These are phyloP conservation scores for Acer negundo DNA, from an alignment of 345 rosid genomes.

Conservation along the genomic window DNA sequence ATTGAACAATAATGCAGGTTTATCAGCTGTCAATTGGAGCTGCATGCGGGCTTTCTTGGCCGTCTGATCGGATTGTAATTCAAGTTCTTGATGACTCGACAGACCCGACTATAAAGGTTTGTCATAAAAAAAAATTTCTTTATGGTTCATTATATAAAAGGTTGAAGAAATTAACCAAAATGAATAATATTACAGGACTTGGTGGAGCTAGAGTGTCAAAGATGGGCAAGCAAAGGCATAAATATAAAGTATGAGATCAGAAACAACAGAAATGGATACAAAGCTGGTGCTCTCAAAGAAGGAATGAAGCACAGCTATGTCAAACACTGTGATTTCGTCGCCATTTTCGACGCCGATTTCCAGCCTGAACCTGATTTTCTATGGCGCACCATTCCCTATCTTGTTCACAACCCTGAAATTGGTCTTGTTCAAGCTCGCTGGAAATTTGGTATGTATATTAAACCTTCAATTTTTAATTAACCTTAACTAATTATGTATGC, in stretches of 20 bases:
- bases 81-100: constrained; percentile 96
- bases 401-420: constrained; percentile 61
- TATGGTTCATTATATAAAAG: too few species aligned
- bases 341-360: constrained; percentile 90
- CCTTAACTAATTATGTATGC: too few species aligned
- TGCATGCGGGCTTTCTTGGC: constrained; percentile 93
- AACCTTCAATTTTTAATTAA: too few species aligned
- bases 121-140: too few species aligned
- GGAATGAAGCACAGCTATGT: constrained; percentile 85
- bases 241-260: constrained; percentile 66
- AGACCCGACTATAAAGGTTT: constrained; percentile 59
- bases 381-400: constrained; percentile 71
- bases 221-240: constrained; percentile 77
- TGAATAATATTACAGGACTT: constrained; percentile 38
- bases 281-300: constrained; percentile 76
- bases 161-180: neutral
- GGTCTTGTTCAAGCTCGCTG: constrained; percentile 92
- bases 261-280: constrained; percentile 71
- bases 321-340: constrained; percentile 68
- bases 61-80: constrained; percentile 69
- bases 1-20: constrained; percentile 40
- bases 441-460: constrained; percentile 62
- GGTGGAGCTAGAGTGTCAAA: constrained; percentile 70
- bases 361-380: constrained; percentile 84
- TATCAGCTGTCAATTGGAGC: constrained; percentile 80